phyloP scores from a whole-genome alignment of 352 stramenopile species.

The Saprolegnia parasitica region DNA sequence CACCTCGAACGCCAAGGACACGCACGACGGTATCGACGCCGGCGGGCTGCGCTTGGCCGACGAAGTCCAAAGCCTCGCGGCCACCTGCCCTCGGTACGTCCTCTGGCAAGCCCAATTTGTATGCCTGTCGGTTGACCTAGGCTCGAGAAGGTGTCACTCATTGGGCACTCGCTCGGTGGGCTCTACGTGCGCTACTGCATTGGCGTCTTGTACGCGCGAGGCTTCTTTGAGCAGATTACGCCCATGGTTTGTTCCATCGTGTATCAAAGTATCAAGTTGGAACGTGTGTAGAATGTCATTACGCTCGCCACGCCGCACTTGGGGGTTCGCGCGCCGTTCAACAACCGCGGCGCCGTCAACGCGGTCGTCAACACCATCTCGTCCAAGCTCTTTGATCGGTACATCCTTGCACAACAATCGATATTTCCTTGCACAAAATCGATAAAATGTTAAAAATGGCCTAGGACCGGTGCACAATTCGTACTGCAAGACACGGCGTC shows the following conservation, averaged over 20 bases:
- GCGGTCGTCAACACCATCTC: conserved; percentile 59
- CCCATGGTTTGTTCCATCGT: conserved; percentile 47
- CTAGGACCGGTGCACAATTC: conserved; percentile 58
- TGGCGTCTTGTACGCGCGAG: conserved; percentile 51
- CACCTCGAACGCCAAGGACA: conserved; percentile 48
- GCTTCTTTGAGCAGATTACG: conserved; percentile 65
- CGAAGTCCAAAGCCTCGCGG: conserved; percentile 50
- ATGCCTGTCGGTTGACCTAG: background rate
- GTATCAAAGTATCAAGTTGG: conserved; percentile 10
- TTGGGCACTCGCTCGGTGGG: conserved; percentile 73
- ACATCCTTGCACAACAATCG: no score
- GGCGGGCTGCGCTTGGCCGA: conserved; percentile 64
- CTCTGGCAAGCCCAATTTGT: background rate
- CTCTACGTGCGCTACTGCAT: conserved; percentile 78
- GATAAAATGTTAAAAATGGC: background rate
- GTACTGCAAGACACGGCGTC: conserved; percentile 49
- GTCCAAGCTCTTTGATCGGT: conserved; percentile 64
- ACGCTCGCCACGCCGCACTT: conserved; percentile 72
- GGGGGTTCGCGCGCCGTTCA: conserved; percentile 53
- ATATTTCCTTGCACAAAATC: no score
- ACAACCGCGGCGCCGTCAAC: conserved; percentile 48
- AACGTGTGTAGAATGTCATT: conserved; percentile 64
- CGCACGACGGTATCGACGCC: conserved; percentile 68
- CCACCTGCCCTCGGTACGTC: conserved; percentile 43
- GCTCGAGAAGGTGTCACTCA: conserved; percentile 61